Base-by-base conservation (phyloP, 2,329 filamentous ascomycete genomes). In the Pleoardoris graminearum region DNA sequence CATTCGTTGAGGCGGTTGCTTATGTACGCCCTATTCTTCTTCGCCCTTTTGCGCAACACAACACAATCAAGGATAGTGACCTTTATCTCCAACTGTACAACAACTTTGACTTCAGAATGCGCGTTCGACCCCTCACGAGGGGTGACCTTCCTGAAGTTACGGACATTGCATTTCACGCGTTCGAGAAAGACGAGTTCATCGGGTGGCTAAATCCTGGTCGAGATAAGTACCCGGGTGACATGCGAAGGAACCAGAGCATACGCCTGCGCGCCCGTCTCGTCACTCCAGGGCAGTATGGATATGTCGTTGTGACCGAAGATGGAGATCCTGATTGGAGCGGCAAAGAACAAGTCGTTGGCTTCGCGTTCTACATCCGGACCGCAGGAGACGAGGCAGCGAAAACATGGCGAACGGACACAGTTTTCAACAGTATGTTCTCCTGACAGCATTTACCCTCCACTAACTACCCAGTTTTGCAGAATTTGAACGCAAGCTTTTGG, bases 121-220 rank as follows among this genome's bases (percentile, higher is more conserved):
- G 50, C 38, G 54, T 63, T 23, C 56, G 60, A 11, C 47, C 44
- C 17, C 21, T 63, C 3, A 56, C 48, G 21, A 53, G 58, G 16
- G 48, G 39, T 4, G 61, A 66, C 45, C 23, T 61, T 10, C 58
- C 61, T 12, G 19, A 39, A 12, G 47, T 59, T 19, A 33, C 38
- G 11, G 41, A 32, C 6, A 60, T 64, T 19, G 44, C 54, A n/a
- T 16, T 42, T 21, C 17, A 44, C 14, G 41, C 54, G 4, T 65
- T 65, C 33, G 17, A 32, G 27, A 42, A 60, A 3, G 61, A 65
- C 46, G 61, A 63, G 29, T 48, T 65, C 17, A 60, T 55, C 48
- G 33, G 25, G 6, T 67, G 51, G 48, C 39, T 67, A 3, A 58
- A 54, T 37, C 63, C 63, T 12, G 23, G 48, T 2, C 47, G 55